phyloP scores from a whole-genome alignment of 495 filamentous ascomycete genomes.

The Xylaria curta region DNA sequence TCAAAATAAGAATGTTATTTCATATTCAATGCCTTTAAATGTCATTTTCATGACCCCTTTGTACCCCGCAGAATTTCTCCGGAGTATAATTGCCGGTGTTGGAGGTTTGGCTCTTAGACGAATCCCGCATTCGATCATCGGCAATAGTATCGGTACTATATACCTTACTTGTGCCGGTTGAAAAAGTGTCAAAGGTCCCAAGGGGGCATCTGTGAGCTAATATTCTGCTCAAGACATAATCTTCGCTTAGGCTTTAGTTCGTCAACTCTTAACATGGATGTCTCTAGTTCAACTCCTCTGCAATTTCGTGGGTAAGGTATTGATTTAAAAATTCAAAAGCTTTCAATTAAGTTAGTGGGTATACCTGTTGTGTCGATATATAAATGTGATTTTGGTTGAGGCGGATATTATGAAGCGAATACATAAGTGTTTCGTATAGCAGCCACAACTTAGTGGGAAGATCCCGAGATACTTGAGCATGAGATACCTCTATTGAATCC shows the following conservation, averaged over 20 bases:
- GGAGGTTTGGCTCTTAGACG: neutral
- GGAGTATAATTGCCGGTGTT: conserved; percentile 15
- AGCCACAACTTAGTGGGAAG: too few relatives aligned
- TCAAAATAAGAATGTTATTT: neutral
- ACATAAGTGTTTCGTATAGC: too few relatives aligned
- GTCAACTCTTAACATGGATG: neutral
- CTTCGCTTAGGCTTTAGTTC: neutral
- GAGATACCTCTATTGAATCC: too few relatives aligned
- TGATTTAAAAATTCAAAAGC: neutral
- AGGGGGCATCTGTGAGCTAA: neutral
- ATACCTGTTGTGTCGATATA: too few relatives aligned
- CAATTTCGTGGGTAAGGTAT: neutral
- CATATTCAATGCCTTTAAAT: neutral
- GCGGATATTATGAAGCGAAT: too few relatives aligned
- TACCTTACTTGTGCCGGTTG: neutral
- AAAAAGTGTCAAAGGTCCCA: neutral
- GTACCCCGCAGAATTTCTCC: neutral
- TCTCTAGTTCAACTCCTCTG: neutral
- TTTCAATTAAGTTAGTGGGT: neutral
- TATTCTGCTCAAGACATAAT: neutral
- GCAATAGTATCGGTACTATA: conserved; percentile 14
- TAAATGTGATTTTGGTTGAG: too few relatives aligned
- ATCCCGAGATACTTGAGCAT: too few relatives aligned
- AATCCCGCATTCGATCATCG: conserved; percentile 8
- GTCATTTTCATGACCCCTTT: neutral